Conservation (phyloP, 345 rosid species). For the Clarkia xantiana region DNA sequence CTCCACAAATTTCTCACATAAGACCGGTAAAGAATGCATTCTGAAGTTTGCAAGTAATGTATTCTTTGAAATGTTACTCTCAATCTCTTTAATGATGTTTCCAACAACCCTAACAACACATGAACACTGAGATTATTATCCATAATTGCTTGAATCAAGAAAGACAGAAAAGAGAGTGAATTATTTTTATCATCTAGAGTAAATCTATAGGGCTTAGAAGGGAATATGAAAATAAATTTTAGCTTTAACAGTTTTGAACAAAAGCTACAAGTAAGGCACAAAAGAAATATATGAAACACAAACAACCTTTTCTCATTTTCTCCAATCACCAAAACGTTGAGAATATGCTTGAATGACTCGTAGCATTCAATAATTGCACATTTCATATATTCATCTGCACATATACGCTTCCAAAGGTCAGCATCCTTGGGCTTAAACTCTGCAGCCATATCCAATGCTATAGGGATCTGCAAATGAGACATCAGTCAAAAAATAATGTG, state of each 20-base stretch:
- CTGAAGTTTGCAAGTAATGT: conserved; percentile 76
- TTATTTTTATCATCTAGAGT: background rate
- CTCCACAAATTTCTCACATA: conserved; percentile 70
- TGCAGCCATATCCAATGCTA: conserved; percentile 93
- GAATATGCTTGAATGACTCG: conserved; percentile 72
- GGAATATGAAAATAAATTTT: background rate
- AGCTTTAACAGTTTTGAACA: no score
- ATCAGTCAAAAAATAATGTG: conserved; percentile 5
- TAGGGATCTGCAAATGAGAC: conserved; percentile 51
- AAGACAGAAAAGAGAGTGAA: background rate
- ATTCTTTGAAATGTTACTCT: conserved; percentile 71
- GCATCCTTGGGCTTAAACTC: conserved; percentile 67
- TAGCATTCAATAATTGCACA: conserved; percentile 98
- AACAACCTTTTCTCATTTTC: conserved; percentile 88
- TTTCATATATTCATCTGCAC: conserved; percentile 93
- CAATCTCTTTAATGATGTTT: conserved; percentile 80
- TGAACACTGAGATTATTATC: conserved; percentile 4
- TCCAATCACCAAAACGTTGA: conserved; percentile 67
- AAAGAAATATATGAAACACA: background rate
- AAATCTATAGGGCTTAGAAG: background rate
- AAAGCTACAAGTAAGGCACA: no score
- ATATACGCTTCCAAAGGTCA: conserved; percentile 93
- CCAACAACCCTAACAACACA: conserved; percentile 64
- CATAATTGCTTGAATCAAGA: background rate
- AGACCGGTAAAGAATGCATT: conserved; percentile 63